A percentile compares a stretch with the other conserved stretches of the same genome.
Evolutionary conservation across 768 basidiomycete genomes (phyloP).

Genomic region (Termitomyces titanicus): DNA sequence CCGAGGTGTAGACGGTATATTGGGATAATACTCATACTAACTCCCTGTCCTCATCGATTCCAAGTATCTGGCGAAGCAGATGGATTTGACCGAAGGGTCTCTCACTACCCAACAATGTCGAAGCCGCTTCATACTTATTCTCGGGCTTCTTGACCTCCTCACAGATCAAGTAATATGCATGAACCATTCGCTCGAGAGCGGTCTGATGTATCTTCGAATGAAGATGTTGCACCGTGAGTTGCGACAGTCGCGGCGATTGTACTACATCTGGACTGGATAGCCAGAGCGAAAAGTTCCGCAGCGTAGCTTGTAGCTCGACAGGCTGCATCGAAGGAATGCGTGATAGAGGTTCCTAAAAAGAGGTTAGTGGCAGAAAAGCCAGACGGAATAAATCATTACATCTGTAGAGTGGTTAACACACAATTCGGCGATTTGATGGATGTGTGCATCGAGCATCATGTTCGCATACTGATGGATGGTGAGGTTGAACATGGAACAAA

Average conservation of each 20-base stretch:
- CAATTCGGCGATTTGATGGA: conserved; percentile 42
- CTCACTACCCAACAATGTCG: conserved; percentile 78
- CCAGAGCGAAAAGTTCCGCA: conserved; percentile 78
- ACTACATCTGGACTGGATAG: conserved; percentile 79
- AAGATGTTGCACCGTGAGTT: conserved; percentile 64
- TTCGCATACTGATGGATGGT: conserved; percentile 36
- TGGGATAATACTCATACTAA: background rate
- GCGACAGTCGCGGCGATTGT: conserved; percentile 74
- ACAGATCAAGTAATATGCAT: conserved; percentile 70
- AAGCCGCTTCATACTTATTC: conserved; percentile 89
- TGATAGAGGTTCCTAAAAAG: conserved; percentile 62
- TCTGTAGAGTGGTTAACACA: conserved; percentile 34
- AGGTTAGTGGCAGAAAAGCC: background rate
- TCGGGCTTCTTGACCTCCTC: conserved; percentile 70
- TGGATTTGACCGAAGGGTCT: conserved; percentile 79
- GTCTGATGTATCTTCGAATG: conserved; percentile 71
- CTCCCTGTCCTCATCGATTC: conserved; percentile 46
- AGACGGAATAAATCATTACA: conserved; percentile 27
- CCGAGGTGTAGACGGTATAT: too few relatives aligned
- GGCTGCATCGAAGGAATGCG: conserved; percentile 67
- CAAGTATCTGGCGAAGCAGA: conserved; percentile 75
- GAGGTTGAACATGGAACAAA: background rate
- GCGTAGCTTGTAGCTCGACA: conserved; percentile 53
- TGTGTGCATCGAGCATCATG: conserved; percentile 52
- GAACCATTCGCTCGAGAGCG: conserved; percentile 64